Conservation (phyloP, 1,284 basidiomycete species). For the Ceratobasidium sp. region DNA sequence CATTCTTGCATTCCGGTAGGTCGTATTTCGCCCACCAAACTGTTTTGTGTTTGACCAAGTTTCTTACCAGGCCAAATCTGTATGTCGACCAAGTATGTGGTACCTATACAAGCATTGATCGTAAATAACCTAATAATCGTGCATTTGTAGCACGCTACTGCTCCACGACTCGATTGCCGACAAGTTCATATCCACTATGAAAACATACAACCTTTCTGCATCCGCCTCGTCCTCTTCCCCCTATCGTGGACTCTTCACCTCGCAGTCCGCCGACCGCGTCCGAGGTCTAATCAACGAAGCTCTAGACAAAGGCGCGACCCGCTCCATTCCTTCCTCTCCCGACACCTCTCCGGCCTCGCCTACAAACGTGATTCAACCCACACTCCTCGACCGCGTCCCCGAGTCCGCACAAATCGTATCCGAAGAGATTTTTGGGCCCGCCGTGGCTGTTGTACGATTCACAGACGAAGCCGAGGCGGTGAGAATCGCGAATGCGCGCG, state of each 20-base stretch:
- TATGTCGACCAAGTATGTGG: slow-evolving; percentile 62
- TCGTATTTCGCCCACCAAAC: not conserved
- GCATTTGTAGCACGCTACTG: slow-evolving; percentile 15
- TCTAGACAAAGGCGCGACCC: slow-evolving; percentile 56
- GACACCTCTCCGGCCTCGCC: not conserved
- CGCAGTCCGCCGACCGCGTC: slow-evolving; percentile 55
- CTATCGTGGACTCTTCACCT: slow-evolving; percentile 54
- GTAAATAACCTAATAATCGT: not conserved
- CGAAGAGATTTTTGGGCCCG: slow-evolving; percentile 64
- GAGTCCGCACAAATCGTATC: slow-evolving; percentile 49
- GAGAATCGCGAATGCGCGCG: slow-evolving; percentile 58
- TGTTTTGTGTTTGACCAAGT: slow-evolving; percentile 50
- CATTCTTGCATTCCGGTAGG: slow-evolving; percentile 46
- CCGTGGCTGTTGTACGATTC: slow-evolving; percentile 60
- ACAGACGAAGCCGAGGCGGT: slow-evolving; percentile 58
- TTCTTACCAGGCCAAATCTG: slow-evolving; percentile 61
- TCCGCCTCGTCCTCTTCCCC: slow-evolving; percentile 8
- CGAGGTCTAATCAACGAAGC: slow-evolving; percentile 57
- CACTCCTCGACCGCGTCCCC: slow-evolving; percentile 54
- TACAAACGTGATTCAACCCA: slow-evolving; percentile 54
- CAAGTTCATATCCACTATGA: slow-evolving; percentile 40
- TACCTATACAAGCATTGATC: not conserved
- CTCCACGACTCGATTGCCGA: slow-evolving; percentile 48
- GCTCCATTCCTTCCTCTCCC: slow-evolving; percentile 51
- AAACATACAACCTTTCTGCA: slow-evolving; percentile 31